A percentile compares a stretch with the other conserved stretches of the same genome.
Conservation (phyloP, 1,139 yeast genomes). For the Debaryomyces udenii region DNA sequence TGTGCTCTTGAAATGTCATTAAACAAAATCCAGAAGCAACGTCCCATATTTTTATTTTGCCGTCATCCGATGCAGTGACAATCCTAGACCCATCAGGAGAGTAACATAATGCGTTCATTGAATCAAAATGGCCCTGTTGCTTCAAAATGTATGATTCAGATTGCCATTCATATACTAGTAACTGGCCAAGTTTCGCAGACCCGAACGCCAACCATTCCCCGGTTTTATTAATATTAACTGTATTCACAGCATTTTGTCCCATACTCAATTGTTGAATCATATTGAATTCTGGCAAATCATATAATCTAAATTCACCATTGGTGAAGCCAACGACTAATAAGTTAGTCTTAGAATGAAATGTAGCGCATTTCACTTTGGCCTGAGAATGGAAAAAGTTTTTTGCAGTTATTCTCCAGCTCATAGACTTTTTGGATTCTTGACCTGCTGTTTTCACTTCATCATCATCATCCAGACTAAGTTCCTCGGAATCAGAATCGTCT, state of each 20-base stretch:
- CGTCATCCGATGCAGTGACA: conserved; percentile 96
- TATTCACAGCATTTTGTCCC: conserved; percentile 89
- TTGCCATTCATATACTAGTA: conserved; percentile 98
- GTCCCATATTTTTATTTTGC: conserved; percentile 97
- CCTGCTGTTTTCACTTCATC: too few species aligned
- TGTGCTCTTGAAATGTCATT: conserved; percentile 89
- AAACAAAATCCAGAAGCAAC: conserved; percentile 89
- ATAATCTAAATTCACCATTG: conserved; percentile 90
- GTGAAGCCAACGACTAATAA: conserved; percentile 86
- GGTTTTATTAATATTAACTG: conserved; percentile 73
- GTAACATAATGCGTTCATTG: conserved; percentile 80
- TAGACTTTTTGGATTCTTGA: conserved; percentile 24
- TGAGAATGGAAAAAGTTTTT: conserved; percentile 77
- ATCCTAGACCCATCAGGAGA: conserved; percentile 95
- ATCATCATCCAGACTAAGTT: conserved; percentile 30
- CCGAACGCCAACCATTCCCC: conserved; percentile 99
- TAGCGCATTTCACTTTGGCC: conserved; percentile 75
- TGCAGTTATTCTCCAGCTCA: conserved; percentile 82
- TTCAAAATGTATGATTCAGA: conserved; percentile 92
- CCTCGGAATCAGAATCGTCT: conserved; percentile 42
- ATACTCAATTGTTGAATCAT: conserved; percentile 85
- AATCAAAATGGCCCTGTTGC: conserved; percentile 96
- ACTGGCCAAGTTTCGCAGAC: conserved; percentile 86
- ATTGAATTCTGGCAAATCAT: conserved; percentile 74
- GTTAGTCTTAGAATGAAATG: conserved; percentile 75